Evolutionary conservation across 495 filamentous ascomycete genomes (phyloP).

Genomic region (Neurospora sp.): DNA sequence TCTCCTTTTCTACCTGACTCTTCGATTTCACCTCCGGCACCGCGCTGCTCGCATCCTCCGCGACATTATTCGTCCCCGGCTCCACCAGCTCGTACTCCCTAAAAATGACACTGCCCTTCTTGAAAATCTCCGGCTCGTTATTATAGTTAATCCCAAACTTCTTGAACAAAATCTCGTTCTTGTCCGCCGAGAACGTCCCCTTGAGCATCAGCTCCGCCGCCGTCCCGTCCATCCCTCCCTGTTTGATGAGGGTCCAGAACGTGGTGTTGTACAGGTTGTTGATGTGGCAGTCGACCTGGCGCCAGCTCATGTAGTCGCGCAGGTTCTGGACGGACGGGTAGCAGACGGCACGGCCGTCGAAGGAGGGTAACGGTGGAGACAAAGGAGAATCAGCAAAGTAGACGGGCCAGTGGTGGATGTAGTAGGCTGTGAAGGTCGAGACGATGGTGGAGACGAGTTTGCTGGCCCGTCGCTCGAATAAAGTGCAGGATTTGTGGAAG

Average conservation of each 20-base stretch:
- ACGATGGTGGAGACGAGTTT: slow-evolving; percentile 86
- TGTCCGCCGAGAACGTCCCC: slow-evolving; percentile 73
- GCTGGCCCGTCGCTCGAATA: slow-evolving; percentile 81
- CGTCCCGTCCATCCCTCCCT: slow-evolving; percentile 60
- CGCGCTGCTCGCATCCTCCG: slow-evolving; percentile 20
- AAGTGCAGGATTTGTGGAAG: slow-evolving; percentile 63
- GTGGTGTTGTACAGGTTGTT: slow-evolving; percentile 98
- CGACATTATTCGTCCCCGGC: slow-evolving; percentile 31
- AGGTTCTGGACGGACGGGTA: slow-evolving; percentile 73
- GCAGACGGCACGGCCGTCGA: slow-evolving; percentile 82
- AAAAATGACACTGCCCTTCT: slow-evolving; percentile 84
- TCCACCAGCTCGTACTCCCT: slow-evolving; percentile 56
- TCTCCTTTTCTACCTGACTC: slow-evolving; percentile 67
- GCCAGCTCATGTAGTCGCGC: slow-evolving; percentile 92
- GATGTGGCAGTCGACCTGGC: slow-evolving; percentile 95
- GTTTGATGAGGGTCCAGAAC: slow-evolving; percentile 79
- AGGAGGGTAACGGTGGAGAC: slow-evolving; percentile 68
- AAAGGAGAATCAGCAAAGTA: slow-evolving; percentile 63
- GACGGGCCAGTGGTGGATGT: slow-evolving; percentile 66
- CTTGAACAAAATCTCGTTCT: slow-evolving; percentile 92
- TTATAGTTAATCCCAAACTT: slow-evolving; percentile 93
- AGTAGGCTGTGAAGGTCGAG: slow-evolving; percentile 88
- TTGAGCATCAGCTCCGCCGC: slow-evolving; percentile 72
- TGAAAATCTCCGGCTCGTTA: slow-evolving; percentile 83
- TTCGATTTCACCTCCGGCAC: slow-evolving; percentile 48